Conservation (phyloP, 2,329 filamentous ascomycete genomes). For the Bipolaris sorokiniana region DNA sequence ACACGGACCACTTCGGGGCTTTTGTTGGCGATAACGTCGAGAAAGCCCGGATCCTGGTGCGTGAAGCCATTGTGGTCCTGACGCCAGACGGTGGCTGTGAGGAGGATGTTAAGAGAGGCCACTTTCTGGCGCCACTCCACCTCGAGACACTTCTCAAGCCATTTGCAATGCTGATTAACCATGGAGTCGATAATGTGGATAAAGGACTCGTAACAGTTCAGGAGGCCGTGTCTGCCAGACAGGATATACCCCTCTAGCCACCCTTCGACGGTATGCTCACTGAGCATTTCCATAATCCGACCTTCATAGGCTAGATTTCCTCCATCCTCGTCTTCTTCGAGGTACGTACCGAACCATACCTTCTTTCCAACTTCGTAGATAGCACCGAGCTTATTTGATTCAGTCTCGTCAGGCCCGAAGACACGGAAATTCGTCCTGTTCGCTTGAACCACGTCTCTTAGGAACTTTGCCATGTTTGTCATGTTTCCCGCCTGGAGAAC, state of each 20-base stretch:
- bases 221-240: conserved; percentile 74
- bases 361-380: conserved; percentile 79
- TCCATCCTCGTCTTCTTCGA: conserved; percentile 75
- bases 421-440: conserved; percentile 75
- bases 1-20: conserved; percentile 79
- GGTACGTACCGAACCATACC: conserved; percentile 79
- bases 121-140: conserved; percentile 77
- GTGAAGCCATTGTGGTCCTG: conserved; percentile 87
- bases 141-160: conserved; percentile 81
- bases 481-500: conserved; percentile 67
- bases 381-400: conserved; percentile 76
- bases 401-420: conserved; percentile 80
- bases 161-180: conserved; percentile 87
- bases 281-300: conserved; percentile 84
- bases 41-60: conserved; percentile 78
- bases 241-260: conserved; percentile 82
- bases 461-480: conserved; percentile 70
- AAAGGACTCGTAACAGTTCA: conserved; percentile 84
- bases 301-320: conserved; percentile 73
- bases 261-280: conserved; percentile 73
- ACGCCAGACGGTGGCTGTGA: conserved; percentile 79
- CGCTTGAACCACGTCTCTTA: conserved; percentile 69
- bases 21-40: conserved; percentile 80
- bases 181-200: conserved; percentile 84
- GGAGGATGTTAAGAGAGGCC: conserved; percentile 77